Evolutionary conservation across 202 grass and related monocot genomes (phyloP).

Genomic region (Dendrocalamus latiflorus): DNA sequence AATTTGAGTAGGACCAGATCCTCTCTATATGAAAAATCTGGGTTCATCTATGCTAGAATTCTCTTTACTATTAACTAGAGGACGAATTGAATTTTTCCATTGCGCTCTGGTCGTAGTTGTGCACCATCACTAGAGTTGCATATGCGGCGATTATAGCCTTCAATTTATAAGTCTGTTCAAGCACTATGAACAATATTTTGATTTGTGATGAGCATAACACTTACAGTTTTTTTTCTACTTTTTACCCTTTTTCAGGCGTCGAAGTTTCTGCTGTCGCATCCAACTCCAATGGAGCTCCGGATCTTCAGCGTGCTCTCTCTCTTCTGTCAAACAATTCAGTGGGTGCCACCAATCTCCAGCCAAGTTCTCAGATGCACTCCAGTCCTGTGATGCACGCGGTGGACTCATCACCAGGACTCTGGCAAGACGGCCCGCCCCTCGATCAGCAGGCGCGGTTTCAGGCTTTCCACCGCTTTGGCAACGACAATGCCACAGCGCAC

Average conservation of each 20-base stretch:
- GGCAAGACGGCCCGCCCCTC: neutral
- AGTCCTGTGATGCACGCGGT: constrained; percentile 13
- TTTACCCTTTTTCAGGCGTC: constrained; percentile 22
- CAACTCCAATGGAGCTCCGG: constrained; percentile 2
- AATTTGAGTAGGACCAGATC: neutral
- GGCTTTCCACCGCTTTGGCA: neutral
- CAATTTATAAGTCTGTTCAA: neutral
- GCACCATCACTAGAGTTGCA: no score
- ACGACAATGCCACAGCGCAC: neutral
- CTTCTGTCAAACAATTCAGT: constrained; percentile 52
- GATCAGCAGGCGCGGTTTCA: constrained; percentile 21
- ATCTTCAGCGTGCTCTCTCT: constrained; percentile 56
- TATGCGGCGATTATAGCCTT: neutral
- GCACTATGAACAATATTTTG: neutral
- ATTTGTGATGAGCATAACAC: neutral
- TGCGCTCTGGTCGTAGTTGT: no score
- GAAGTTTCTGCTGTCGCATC: constrained; percentile 27
- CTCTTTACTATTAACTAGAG: neutral
- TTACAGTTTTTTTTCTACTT: neutral
- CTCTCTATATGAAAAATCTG: neutral
- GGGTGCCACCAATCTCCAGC: constrained; percentile 14
- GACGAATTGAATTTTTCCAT: neutral
- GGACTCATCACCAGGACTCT: constrained; percentile 13
- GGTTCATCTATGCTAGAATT: neutral
- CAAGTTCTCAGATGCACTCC: constrained; percentile 29